Conservation (phyloP, 2,329 filamentous ascomycete species). For the Mycosphaerella sp. region DNA sequence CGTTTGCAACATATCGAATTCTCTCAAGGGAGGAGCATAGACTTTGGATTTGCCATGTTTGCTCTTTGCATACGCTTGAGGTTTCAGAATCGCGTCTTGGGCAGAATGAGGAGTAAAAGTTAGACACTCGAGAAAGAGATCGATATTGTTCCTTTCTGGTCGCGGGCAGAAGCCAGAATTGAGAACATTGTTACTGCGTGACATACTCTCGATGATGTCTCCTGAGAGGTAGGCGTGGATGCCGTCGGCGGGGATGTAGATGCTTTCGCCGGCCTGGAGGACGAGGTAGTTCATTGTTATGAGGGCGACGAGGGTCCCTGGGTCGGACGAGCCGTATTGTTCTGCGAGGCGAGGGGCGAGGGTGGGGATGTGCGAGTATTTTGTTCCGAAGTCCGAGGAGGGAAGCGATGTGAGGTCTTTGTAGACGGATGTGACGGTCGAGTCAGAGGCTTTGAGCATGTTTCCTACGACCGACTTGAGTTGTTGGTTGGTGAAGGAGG, state of each 20-base stretch:
- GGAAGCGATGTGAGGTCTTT: conserved; percentile 47
- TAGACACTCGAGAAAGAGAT: conserved; percentile 57
- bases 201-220: conserved; percentile 75
- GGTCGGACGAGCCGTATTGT: conserved; percentile 60
- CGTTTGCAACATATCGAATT: conserved; percentile 63
- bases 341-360: conserved; percentile 58
- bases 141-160: conserved; percentile 57
- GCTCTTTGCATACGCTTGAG: conserved; percentile 47
- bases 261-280: conserved; percentile 58
- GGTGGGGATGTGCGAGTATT: conserved; percentile 55
- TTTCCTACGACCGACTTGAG: conserved; percentile 52
- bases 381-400: conserved; percentile 43
- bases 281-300: conserved; percentile 69
- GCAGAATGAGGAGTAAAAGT: conserved; percentile 58
- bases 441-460: conserved; percentile 51
- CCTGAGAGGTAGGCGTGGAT: conserved; percentile 69
- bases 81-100: conserved; percentile 52
- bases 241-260: conserved; percentile 67
- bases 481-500: conserved; percentile 55
- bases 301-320: conserved; percentile 62
- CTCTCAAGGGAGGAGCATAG: conserved; percentile 62
- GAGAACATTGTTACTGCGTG: conserved; percentile 68
- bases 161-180: conserved; percentile 68
- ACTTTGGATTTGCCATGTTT: conserved; percentile 55
- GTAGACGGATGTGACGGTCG: conserved; percentile 49